These are phyloP conservation scores for Sporothrix variecibatus DNA, from an alignment of 2,329 filamentous ascomycete genomes.

Conservation along the genomic window DNA sequence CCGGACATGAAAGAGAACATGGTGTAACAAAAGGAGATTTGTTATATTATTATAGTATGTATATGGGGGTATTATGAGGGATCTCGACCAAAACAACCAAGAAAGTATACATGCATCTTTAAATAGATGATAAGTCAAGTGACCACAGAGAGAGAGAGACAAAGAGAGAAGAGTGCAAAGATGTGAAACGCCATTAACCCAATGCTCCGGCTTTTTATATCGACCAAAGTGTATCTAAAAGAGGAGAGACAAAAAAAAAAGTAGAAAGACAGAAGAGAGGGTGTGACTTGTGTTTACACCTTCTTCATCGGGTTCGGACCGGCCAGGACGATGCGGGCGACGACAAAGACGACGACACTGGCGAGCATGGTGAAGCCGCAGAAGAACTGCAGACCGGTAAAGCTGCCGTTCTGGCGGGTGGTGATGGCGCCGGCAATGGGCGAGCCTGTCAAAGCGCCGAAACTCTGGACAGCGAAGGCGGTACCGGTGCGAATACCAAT, in stretches of 20 bases:
- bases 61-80: too few species aligned
- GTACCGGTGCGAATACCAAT: constrained; percentile 62
- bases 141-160: too few species aligned
- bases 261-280: too few species aligned
- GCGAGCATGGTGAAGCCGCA: constrained; percentile 49
- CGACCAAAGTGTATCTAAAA: too few species aligned
- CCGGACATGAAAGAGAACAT: neutral
- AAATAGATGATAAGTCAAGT: too few species aligned
- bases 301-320: constrained; percentile 33
- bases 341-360: constrained; percentile 34
- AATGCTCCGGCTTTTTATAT: too few species aligned
- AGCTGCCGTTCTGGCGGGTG: constrained; percentile 46
- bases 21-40: neutral
- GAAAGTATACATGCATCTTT: too few species aligned
- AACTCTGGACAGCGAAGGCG: constrained; percentile 56
- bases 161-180: too few species aligned
- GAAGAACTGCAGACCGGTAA: constrained; percentile 57
- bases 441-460: constrained; percentile 59
- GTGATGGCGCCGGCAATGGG: constrained; percentile 60
- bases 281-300: constrained; percentile 26
- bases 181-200: too few species aligned
- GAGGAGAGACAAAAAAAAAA: too few species aligned
- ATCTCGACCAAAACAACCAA: too few species aligned
- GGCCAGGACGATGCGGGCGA: constrained; percentile 34
- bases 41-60: too few species aligned